phyloP scores from a whole-genome alignment of 805 yeast genomes.

The Clavispora carvajalis region DNA sequence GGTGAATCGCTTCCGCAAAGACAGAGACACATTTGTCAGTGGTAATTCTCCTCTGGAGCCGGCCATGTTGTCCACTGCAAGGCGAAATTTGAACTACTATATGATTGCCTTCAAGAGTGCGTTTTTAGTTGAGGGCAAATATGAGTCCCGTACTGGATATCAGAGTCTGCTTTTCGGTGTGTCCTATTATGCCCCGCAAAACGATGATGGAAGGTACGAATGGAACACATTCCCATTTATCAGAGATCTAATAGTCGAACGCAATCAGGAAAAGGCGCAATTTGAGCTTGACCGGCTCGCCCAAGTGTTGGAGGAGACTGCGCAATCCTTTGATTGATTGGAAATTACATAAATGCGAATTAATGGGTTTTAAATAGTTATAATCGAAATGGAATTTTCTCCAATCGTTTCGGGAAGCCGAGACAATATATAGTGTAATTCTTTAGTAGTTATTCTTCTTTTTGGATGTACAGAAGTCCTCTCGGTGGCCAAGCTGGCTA shows the following conservation, averaged over 20 bases:
- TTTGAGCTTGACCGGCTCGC: conserved; percentile 44
- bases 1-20: conserved; percentile 49
- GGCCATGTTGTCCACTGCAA: conserved; percentile 58
- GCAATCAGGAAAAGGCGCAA: conserved; percentile 52
- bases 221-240: conserved; percentile 74
- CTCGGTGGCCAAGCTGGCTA: conserved; percentile 12
- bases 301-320: background rate
- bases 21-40: conserved; percentile 19
- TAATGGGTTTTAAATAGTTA: background rate
- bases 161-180: conserved; percentile 68
- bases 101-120: conserved; percentile 50
- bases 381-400: no score
- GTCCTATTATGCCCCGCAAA: conserved; percentile 49
- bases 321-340: background rate
- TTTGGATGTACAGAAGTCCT: conserved; percentile 1
- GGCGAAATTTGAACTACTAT: conserved; percentile 81
- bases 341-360: background rate
- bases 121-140: conserved; percentile 42
- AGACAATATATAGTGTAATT: no score
- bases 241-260: conserved; percentile 55
- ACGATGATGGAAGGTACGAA: conserved; percentile 27
- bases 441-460: no score
- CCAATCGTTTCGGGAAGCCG: no score
- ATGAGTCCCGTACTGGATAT: conserved; percentile 56
- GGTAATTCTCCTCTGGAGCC: conserved; percentile 60